These are phyloP conservation scores for Nothophaeocryptopus gaeumannii DNA, from an alignment of 2,329 filamentous ascomycete species.

Conservation along the genomic window DNA sequence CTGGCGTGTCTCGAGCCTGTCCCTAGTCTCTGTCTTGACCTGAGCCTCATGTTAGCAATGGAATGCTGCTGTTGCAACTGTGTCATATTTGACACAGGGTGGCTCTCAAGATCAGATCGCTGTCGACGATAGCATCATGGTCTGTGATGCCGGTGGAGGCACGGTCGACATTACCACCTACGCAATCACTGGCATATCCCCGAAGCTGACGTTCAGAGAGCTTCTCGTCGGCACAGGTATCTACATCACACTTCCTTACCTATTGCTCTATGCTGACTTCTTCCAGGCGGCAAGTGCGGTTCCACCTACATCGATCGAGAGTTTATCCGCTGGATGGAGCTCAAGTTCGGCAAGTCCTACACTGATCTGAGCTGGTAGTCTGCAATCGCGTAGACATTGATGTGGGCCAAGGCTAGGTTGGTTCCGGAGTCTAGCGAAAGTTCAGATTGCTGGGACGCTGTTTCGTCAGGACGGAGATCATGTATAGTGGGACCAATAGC, in stretches of 20 bases:
- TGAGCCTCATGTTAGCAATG: too few relatives aligned
- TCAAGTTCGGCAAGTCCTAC: slow-evolving; percentile 7
- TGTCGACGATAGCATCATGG: slow-evolving; percentile 9
- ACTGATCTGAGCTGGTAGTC: slow-evolving; percentile 4
- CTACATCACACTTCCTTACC: too few relatives aligned
- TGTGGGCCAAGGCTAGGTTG: too few relatives aligned
- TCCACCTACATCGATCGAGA: slow-evolving; percentile 19
- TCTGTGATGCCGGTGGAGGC: slow-evolving; percentile 17
- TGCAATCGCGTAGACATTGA: too few relatives aligned
- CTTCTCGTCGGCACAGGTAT: slow-evolving; percentile 10
- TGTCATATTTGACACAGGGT: not conserved
- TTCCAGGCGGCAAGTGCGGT: slow-evolving; percentile 18
- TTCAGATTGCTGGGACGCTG: too few relatives aligned
- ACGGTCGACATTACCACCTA: slow-evolving; percentile 19
- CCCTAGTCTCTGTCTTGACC: slow-evolving; percentile 36
- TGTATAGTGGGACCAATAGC: too few relatives aligned
- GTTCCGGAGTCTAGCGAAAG: too few relatives aligned
- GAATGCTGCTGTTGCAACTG: slow-evolving; percentile 58
- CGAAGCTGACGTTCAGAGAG: slow-evolving; percentile 12
- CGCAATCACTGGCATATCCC: slow-evolving; percentile 5
- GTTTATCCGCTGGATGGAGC: slow-evolving; percentile 16
- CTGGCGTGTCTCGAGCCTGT: slow-evolving; percentile 25
- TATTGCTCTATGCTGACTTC: too few relatives aligned
- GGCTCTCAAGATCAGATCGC: slow-evolving; percentile 4
- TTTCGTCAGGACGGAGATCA: too few relatives aligned